phyloP scores from a whole-genome alignment of 2,329 filamentous ascomycete genomes.

The Trichoderma endophyticum region DNA sequence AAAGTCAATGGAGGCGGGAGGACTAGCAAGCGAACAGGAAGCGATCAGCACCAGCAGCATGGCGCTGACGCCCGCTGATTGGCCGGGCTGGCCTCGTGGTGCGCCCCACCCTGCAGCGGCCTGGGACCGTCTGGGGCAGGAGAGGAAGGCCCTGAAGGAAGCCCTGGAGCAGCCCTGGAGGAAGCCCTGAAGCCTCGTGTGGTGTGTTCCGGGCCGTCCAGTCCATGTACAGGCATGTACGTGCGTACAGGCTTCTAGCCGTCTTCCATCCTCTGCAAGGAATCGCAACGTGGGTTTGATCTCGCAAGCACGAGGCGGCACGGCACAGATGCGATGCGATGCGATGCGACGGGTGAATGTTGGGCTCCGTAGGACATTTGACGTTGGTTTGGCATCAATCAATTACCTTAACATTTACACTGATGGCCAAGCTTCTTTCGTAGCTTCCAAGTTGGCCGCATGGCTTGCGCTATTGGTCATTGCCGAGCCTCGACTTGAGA shows the following conservation, averaged over 20 bases:
- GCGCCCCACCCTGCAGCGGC: neutral
- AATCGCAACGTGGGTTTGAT: neutral
- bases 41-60: slow-evolving; percentile 16
- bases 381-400: neutral
- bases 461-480: neutral
- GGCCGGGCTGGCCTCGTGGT: neutral
- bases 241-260: neutral
- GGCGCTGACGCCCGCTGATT: slow-evolving; percentile 15
- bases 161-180: neutral
- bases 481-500: neutral
- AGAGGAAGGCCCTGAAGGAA: neutral
- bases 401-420: neutral
- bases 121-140: neutral
- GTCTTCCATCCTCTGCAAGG: neutral
- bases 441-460: neutral
- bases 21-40: slow-evolving; percentile 14
- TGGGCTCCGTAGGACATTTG: neutral
- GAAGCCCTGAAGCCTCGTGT: neutral
- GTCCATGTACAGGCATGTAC: neutral
- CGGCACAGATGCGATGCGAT: too few relatives aligned
- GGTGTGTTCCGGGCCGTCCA: neutral
- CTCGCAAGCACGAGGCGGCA: neutral
- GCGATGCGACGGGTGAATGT: neutral
- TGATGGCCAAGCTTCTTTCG: neutral
- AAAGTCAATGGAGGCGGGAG: slow-evolving; percentile 10